phyloP scores from a whole-genome alignment of 305 asterid genomes.

The Ilex paraguariensis region DNA sequence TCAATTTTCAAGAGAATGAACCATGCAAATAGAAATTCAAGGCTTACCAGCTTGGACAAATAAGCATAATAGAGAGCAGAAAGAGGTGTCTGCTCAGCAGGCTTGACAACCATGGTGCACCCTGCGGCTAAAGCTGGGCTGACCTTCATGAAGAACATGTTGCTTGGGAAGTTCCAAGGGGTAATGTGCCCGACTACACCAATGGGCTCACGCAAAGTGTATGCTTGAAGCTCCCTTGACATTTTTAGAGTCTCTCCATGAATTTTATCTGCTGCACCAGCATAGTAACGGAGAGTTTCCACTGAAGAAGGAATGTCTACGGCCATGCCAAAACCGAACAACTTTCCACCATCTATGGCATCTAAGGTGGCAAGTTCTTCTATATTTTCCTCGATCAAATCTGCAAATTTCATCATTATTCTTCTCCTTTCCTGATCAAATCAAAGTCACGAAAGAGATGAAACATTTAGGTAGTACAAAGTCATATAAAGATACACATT shows the following conservation, averaged over 20 bases:
- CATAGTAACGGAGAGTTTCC: conserved; percentile 27
- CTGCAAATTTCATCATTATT: conserved; percentile 35
- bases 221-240: conserved; percentile 32
- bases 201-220: conserved; percentile 36
- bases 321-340: conserved; percentile 18
- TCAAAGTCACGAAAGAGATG: too few species aligned
- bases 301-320: conserved; percentile 29
- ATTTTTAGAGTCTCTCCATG: conserved; percentile 40
- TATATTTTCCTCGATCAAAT: conserved; percentile 25
- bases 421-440: conserved; percentile 29
- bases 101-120: conserved; percentile 44
- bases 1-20: too few species aligned
- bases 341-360: conserved; percentile 34
- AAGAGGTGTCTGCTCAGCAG: conserved; percentile 42
- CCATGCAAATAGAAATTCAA: background rate
- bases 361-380: conserved; percentile 40
- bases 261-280: conserved; percentile 45
- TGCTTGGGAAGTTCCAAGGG: conserved; percentile 42
- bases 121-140: conserved; percentile 41
- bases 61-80: conserved; percentile 42
- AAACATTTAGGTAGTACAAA: too few species aligned
- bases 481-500: too few species aligned
- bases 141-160: conserved; percentile 35
- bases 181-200: conserved; percentile 48
- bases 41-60: conserved; percentile 30